Percentiles rank a stretch among this genome's conserved stretches.
These are phyloP conservation scores for Saitozyma podzolica DNA, from an alignment of 768 basidiomycete species.

Conservation along the genomic window DNA sequence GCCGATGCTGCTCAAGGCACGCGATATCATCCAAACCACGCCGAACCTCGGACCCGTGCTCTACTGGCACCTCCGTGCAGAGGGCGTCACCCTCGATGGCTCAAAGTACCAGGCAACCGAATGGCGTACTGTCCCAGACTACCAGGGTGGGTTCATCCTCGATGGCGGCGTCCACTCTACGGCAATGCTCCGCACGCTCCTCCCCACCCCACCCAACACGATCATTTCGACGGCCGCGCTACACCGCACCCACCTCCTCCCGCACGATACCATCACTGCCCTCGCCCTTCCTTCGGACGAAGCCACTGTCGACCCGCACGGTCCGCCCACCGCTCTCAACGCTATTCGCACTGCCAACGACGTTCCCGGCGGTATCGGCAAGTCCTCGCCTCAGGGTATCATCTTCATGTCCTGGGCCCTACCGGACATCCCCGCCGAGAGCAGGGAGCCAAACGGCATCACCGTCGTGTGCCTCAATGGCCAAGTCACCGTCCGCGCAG, in stretches of 20 bases:
- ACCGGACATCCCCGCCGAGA: constrained; percentile 25
- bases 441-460: constrained; percentile 15
- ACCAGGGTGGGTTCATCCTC: constrained; percentile 65
- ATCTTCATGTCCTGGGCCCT: constrained; percentile 39
- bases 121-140: constrained; percentile 78
- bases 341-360: constrained; percentile 15
- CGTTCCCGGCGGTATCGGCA: constrained; percentile 28
- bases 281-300: constrained; percentile 28
- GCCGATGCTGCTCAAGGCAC: constrained; percentile 28
- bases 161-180: constrained; percentile 53
- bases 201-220: constrained; percentile 58
- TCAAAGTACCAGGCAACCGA: constrained; percentile 77
- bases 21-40: constrained; percentile 19
- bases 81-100: constrained; percentile 62
- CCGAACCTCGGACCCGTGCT: constrained; percentile 63
- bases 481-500: constrained; percentile 19
- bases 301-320: constrained; percentile 28
- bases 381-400: constrained; percentile 36
- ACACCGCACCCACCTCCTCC: constrained; percentile 69
- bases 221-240: constrained; percentile 69
- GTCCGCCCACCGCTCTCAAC: constrained; percentile 28
- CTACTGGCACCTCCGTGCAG: constrained; percentile 64
- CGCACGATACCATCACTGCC: constrained; percentile 71
- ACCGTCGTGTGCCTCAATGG: constrained; percentile 39
- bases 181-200: constrained; percentile 62